phyloP scores from a whole-genome alignment of 1,139 yeast genomes.

The Candida sp. region DNA sequence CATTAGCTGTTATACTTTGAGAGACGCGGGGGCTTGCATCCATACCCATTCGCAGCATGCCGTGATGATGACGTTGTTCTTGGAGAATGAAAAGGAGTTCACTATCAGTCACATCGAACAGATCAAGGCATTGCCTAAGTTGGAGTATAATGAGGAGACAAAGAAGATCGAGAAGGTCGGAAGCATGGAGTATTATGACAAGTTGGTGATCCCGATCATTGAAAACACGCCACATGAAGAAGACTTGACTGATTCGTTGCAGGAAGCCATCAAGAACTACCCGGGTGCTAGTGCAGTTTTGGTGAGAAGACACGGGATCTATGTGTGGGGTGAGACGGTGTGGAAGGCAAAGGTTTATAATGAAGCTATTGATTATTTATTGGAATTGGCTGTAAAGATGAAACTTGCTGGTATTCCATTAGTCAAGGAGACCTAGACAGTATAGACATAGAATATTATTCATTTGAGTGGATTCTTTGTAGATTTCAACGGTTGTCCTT shows the following conservation, averaged over 20 bases:
- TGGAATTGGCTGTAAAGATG: slow-evolving; percentile 89
- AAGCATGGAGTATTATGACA: slow-evolving; percentile 73
- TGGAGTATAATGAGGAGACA: slow-evolving; percentile 29
- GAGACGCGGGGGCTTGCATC: slow-evolving; percentile 91
- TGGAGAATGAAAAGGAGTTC: slow-evolving; percentile 64
- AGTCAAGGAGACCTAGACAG: slow-evolving; percentile 28
- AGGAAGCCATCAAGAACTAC: slow-evolving; percentile 63
- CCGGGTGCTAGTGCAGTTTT: slow-evolving; percentile 87
- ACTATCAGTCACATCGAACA: slow-evolving; percentile 85
- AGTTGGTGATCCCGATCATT: slow-evolving; percentile 83
- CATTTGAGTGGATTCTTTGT: slow-evolving; percentile 45
- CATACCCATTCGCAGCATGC: slow-evolving; percentile 95
- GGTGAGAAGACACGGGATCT: slow-evolving; percentile 93
- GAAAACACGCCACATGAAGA: slow-evolving; percentile 92
- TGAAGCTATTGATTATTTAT: slow-evolving; percentile 89
- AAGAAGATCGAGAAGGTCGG: slow-evolving; percentile 66
- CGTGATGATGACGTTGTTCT: slow-evolving; percentile 77
- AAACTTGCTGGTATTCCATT: slow-evolving; percentile 59
- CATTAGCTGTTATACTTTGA: slow-evolving; percentile 70
- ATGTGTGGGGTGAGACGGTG: slow-evolving; percentile 93
- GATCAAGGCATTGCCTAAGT: slow-evolving; percentile 84
- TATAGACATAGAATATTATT: not conserved
- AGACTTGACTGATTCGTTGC: slow-evolving; percentile 72
- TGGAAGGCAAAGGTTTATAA: slow-evolving; percentile 94
- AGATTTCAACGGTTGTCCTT: slow-evolving; percentile 37